Percentiles rank a stretch among this genome's conserved stretches.
phyloP scores from a whole-genome alignment of 2,329 filamentous ascomycete species.

The Tolypocladium guangdongense region DNA sequence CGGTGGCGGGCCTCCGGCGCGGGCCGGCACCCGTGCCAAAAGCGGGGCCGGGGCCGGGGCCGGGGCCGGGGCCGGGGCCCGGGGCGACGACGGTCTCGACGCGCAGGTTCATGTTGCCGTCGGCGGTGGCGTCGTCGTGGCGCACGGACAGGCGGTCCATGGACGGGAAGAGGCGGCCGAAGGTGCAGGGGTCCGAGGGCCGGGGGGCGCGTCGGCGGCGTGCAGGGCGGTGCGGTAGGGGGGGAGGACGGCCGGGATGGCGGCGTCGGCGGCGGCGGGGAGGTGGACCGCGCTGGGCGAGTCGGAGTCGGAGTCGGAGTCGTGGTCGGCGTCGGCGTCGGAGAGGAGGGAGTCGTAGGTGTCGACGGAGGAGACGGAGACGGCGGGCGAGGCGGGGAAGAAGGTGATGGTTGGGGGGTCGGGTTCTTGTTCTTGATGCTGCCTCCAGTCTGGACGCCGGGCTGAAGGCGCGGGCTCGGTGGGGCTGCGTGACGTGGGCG shows the following conservation, averaged over 20 bases:
- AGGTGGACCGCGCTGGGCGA: constrained; percentile 7
- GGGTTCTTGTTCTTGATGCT: background rate
- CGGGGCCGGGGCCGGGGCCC: no score
- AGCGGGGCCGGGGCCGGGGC: no score
- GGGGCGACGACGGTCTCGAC: constrained; percentile 63
- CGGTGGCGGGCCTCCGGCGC: constrained; percentile 7
- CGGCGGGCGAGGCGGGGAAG: constrained; percentile 6
- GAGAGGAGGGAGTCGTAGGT: constrained; percentile 67
- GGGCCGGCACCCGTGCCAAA: constrained; percentile 51
- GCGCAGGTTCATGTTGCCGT: constrained; percentile 94
- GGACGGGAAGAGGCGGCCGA: constrained; percentile 79
- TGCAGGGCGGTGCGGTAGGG: constrained; percentile 50
- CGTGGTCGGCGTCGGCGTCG: constrained; percentile 16
- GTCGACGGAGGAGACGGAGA: constrained; percentile 48
- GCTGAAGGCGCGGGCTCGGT: background rate
- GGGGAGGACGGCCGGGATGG: constrained; percentile 38
- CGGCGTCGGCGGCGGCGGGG: constrained; percentile 12
- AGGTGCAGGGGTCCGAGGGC: constrained; percentile 70
- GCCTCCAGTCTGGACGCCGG: background rate
- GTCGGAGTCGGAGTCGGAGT: constrained; percentile 7
- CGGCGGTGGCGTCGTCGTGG: constrained; percentile 80
- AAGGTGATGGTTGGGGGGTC: constrained; percentile 2
- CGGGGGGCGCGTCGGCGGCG: constrained; percentile 50
- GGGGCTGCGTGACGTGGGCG: background rate
- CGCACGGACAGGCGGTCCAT: constrained; percentile 69